Evolutionary conservation across 169 alveolate species (phyloP).

Genomic region (Plasmodium cynomolgi): DNA sequence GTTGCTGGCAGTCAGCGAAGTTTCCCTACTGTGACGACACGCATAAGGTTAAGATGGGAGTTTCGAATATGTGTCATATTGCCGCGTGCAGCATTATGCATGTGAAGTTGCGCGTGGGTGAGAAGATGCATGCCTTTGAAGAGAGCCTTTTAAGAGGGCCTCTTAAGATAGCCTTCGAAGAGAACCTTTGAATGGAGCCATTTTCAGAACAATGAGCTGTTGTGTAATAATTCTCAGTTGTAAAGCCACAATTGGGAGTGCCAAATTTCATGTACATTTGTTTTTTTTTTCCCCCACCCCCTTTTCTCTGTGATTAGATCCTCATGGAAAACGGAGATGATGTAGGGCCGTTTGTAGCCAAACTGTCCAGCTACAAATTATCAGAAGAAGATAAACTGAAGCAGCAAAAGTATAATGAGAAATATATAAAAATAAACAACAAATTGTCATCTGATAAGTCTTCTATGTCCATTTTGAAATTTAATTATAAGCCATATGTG

Average conservation of each 20-base stretch:
- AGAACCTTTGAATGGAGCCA: not conserved
- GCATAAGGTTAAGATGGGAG: constrained; percentile 81
- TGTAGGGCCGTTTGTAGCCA: constrained; percentile 86
- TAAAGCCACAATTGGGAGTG: not conserved
- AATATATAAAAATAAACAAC: constrained; percentile 52
- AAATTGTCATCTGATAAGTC: constrained; percentile 13
- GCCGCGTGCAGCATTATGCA: not conserved
- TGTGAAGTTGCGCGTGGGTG: not conserved
- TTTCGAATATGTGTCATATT: not conserved
- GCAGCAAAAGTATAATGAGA: constrained; percentile 53
- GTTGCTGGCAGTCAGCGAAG: constrained; percentile 90
- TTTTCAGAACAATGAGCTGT: not conserved
- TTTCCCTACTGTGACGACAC: constrained; percentile 91
- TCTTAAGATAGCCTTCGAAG: not conserved
- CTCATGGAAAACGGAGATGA: constrained; percentile 84
- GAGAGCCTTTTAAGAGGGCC: not conserved
- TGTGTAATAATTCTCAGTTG: not conserved
- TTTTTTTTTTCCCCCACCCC: not conserved
- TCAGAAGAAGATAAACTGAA: constrained; percentile 64
- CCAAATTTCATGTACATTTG: not conserved
- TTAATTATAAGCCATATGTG: not conserved
- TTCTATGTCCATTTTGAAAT: constrained; percentile 1
- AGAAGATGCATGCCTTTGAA: not conserved
- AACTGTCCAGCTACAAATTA: constrained; percentile 40
- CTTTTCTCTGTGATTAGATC: constrained; percentile 42